Evolutionary conservation across 2,329 filamentous ascomycete species (phyloP), one percentile per base, ranked within the genome.

Genomic region (Ascochyta viciae-villosae): DNA sequence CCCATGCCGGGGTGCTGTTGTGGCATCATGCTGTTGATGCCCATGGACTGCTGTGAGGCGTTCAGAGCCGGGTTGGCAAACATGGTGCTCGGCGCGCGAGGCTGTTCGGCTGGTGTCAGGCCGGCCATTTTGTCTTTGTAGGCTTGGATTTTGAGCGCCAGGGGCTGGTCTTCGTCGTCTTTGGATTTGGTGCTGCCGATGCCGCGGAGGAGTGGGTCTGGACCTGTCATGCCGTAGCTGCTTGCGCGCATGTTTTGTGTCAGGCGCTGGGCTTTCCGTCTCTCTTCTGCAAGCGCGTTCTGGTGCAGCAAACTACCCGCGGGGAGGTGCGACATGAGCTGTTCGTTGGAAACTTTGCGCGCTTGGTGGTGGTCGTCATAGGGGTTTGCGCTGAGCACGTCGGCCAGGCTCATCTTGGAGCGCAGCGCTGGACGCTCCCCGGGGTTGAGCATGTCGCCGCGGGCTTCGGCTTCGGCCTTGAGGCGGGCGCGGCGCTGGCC

Each of bases 401-500:
- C 84, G 0, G 87, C 87, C 76, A 90, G 78, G 62, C 82, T 86
- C 53, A 84, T 77, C 6, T 80, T 78, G 2, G 75, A 73, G 9
- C 75, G 73, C 10, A 81, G 68, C 3, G 73, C 70, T 3, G 70
- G 73, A 2, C 71, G 72, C n/a, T 58, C 62, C 19, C 66, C 71
- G 9, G 57, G 41, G 10, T 56, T 50, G 34, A 66, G 62, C 1
- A 59, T 46, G 38, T 72, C 67, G 22, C 38, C 81, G 77, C 58
- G 63, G 4, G 85, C 83, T 26, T 85, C 83, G 6, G 87, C 87
- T 74, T 90, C 87, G 24, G 87, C 86, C 71, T 92, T 89, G 1
- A 95, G 80, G 24, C 91, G 85, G 26, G 86, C 86, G 0, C 90
- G 87, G 10, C 91, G 87, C 73, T 94, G 89, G 9, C 90, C 91